These are phyloP conservation scores for Hawksworthiomyces lignivorus DNA, from an alignment of 2,329 filamentous ascomycete genomes.

Conservation along the genomic window DNA sequence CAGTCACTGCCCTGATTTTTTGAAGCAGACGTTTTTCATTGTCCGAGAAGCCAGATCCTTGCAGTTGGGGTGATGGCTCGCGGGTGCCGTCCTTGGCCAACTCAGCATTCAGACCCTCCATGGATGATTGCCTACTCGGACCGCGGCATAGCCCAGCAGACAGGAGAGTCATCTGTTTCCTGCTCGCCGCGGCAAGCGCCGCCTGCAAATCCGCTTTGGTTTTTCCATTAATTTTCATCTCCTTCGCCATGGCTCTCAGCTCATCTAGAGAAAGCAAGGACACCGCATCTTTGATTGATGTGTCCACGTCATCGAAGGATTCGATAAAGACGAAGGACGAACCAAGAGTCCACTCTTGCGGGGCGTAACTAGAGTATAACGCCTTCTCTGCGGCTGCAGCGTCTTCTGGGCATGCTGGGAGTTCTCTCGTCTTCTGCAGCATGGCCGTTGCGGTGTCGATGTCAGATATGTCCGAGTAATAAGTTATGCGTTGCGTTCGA, in stretches of 20 bases:
- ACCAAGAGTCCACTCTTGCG: constrained; percentile 39
- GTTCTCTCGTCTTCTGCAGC: constrained; percentile 49
- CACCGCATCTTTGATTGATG: constrained; percentile 73
- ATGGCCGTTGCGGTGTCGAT: constrained; percentile 55
- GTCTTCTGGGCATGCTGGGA: constrained; percentile 38
- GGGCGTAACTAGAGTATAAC: constrained; percentile 21
- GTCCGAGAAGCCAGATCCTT: constrained; percentile 64
- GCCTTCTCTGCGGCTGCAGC: background rate
- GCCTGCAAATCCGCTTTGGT: constrained; percentile 75
- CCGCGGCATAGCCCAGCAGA: constrained; percentile 30
- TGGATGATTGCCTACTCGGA: too few species aligned
- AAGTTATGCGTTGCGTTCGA: constrained; percentile 67
- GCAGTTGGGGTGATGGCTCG: constrained; percentile 45
- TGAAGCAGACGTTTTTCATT: constrained; percentile 1
- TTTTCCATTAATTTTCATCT: constrained; percentile 78
- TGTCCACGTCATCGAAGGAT: constrained; percentile 63
- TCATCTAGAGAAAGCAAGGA: constrained; percentile 80
- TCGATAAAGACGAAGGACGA: constrained; percentile 72
- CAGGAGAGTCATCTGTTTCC: constrained; percentile 66
- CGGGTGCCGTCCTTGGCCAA: too few species aligned
- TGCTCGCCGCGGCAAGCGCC: constrained; percentile 66
- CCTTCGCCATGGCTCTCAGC: constrained; percentile 74
- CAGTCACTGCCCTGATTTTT: constrained; percentile 62
- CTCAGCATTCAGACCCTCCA: too few species aligned
- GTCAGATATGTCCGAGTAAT: constrained; percentile 76